Conservation (phyloP, 139 green algal species). For the Axilococcus clingmanii region DNA sequence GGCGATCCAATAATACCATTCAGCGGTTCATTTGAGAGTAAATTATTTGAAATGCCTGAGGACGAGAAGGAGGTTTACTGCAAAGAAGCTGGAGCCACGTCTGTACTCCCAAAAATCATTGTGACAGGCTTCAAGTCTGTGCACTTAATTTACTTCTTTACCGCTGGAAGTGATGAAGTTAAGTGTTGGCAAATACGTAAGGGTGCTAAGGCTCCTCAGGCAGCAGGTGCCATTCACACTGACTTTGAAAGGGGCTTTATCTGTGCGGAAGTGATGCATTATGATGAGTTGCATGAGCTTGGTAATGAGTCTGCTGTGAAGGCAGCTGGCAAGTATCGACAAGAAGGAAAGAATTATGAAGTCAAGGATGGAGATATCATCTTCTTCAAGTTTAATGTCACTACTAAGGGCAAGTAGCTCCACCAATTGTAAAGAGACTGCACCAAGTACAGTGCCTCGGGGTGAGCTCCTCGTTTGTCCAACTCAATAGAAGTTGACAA, state of each 20-base stretch:
- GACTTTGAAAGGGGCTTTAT: slow-evolving; percentile 99
- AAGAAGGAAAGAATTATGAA: slow-evolving; percentile 96
- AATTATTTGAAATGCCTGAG: slow-evolving; percentile 79
- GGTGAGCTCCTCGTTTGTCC: neutral
- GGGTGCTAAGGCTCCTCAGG: slow-evolving; percentile 79
- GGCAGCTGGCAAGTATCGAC: slow-evolving; percentile 90
- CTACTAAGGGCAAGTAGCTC: neutral
- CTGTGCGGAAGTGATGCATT: slow-evolving; percentile 89
- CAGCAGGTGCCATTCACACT: slow-evolving; percentile 91
- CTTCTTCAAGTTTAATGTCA: slow-evolving; percentile 91
- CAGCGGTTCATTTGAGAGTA: slow-evolving; percentile 73
- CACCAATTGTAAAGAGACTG: neutral
- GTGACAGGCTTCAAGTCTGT: slow-evolving; percentile 84
- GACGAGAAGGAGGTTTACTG: slow-evolving; percentile 66
- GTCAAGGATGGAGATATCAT: slow-evolving; percentile 89
- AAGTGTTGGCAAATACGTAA: slow-evolving; percentile 92
- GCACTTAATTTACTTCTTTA: slow-evolving; percentile 99
- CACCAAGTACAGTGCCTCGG: neutral
- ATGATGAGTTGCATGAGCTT: slow-evolving; percentile 73
- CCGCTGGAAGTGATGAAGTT: slow-evolving; percentile 89
- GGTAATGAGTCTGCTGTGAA: slow-evolving; percentile 75
- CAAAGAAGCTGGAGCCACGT: slow-evolving; percentile 45
- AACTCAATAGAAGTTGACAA: neutral
- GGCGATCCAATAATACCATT: slow-evolving; percentile 94
- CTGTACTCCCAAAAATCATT: slow-evolving; percentile 91